These are phyloP conservation scores for Capsicum rhomboideum DNA, from an alignment of 257 asterid species.

Conservation along the genomic window DNA sequence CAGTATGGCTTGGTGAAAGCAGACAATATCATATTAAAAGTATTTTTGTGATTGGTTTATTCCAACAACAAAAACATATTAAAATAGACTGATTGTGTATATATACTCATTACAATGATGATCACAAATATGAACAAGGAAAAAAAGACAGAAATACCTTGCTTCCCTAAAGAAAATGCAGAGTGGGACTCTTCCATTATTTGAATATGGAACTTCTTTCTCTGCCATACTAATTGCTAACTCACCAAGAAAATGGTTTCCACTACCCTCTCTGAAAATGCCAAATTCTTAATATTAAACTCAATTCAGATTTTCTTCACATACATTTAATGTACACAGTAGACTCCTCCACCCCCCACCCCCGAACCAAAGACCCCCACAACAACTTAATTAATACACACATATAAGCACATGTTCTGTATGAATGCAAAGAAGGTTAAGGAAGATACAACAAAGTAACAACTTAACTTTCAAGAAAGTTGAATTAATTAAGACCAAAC, in stretches of 20 bases:
- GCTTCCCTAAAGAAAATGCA: constrained; percentile 30
- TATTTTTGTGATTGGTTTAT: background rate
- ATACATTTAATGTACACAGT: background rate
- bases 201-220: constrained; percentile 17
- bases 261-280: background rate
- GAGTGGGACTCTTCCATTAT: constrained; percentile 14
- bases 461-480: background rate
- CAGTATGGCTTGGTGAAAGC: background rate
- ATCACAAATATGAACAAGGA: background rate
- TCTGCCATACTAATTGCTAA: constrained; percentile 16
- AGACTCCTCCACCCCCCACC: too few species aligned
- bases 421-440: background rate
- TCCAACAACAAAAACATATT: background rate
- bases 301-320: background rate
- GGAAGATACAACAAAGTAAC: background rate
- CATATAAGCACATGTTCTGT: background rate
- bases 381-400: background rate
- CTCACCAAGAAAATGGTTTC: background rate
- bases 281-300: background rate
- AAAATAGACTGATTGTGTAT: background rate
- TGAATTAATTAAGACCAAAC: background rate
- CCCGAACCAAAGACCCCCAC: background rate
- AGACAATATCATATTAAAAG: background rate
- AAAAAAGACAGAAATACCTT: constrained; percentile 19
- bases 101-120: background rate